These are phyloP conservation scores for Peronosclerospora sorghi DNA, from an alignment of 352 stramenopile genomes.

Conservation along the genomic window DNA sequence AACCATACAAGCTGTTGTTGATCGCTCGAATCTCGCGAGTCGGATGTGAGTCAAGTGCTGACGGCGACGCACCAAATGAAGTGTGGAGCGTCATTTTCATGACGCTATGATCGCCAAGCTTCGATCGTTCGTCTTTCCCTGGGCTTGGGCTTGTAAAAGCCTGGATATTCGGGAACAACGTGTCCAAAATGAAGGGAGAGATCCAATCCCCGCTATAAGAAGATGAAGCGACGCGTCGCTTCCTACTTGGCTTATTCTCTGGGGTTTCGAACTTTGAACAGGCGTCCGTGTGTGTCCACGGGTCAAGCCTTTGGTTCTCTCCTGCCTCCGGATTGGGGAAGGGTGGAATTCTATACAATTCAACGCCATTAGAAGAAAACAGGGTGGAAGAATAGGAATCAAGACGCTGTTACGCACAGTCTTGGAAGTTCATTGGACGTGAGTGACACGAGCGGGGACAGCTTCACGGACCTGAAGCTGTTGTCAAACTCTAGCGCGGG, in stretches of 20 bases:
- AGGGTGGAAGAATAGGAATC: not conserved
- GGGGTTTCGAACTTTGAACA: constrained; percentile 5
- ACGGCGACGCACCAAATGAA: constrained; percentile 32
- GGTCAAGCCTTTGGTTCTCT: constrained; percentile 1
- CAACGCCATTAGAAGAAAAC: constrained; percentile 3
- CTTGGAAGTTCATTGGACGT: constrained; percentile 45
- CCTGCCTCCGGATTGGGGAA: constrained; percentile 32
- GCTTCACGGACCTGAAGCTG: constrained; percentile 41
- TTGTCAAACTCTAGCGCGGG: constrained; percentile 47
- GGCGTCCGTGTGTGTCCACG: not conserved
- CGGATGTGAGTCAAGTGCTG: constrained; percentile 20
- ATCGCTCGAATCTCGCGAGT: constrained; percentile 70
- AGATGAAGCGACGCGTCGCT: constrained; percentile 5
- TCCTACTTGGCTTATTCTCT: constrained; percentile 2
- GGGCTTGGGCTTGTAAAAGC: constrained; percentile 63
- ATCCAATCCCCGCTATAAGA: constrained; percentile 12
- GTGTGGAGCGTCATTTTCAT: constrained; percentile 76
- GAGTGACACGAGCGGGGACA: constrained; percentile 50
- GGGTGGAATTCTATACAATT: constrained; percentile 36
- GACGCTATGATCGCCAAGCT: constrained; percentile 43
- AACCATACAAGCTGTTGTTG: constrained; percentile 67
- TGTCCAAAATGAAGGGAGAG: constrained; percentile 18
- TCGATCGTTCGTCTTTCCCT: constrained; percentile 50
- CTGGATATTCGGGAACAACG: constrained; percentile 73
- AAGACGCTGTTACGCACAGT: constrained; percentile 34